Evolutionary conservation across 2,329 filamentous ascomycete genomes (phyloP).

Genomic region (Annulohypoxylon truncatum): DNA sequence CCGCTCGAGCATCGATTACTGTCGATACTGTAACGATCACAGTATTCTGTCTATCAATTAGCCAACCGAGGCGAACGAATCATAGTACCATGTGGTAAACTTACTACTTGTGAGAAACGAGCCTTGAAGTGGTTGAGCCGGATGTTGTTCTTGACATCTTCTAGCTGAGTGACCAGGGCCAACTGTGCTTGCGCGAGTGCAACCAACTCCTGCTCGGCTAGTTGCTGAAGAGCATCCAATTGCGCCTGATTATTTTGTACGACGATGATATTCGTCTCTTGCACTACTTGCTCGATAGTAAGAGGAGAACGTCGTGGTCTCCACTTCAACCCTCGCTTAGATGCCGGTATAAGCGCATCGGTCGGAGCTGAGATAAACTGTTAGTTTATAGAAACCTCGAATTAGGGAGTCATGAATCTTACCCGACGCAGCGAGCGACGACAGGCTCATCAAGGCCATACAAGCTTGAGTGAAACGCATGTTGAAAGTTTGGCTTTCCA

Average conservation of each 20-base stretch:
- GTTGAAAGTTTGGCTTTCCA: conserved; percentile 38
- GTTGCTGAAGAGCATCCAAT: conserved; percentile 50
- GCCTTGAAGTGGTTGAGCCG: conserved; percentile 55
- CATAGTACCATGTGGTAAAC: conserved; percentile 21
- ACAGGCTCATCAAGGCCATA: conserved; percentile 40
- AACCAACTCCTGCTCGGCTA: conserved; percentile 54
- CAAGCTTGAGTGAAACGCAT: conserved; percentile 41
- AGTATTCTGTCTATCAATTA: conserved; percentile 48
- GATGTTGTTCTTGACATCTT: conserved; percentile 58
- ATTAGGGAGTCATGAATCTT: conserved; percentile 11
- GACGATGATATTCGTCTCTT: conserved; percentile 52
- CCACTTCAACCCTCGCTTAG: conserved; percentile 43
- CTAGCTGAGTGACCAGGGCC: conserved; percentile 52
- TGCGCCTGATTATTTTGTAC: conserved; percentile 53
- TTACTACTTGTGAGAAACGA: conserved; percentile 52
- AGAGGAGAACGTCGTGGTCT: conserved; percentile 44
- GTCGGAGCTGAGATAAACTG: conserved; percentile 41
- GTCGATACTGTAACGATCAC: conserved; percentile 55
- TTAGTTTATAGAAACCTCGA: conserved; percentile 29
- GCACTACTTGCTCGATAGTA: conserved; percentile 49
- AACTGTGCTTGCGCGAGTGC: conserved; percentile 53
- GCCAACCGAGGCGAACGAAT: neutral
- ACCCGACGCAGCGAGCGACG: conserved; percentile 43
- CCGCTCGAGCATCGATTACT: conserved; percentile 52
- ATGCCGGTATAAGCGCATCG: conserved; percentile 31